Evolutionary conservation across 2,329 filamentous ascomycete species (phyloP).

Genomic region (Colletotrichum sp.): DNA sequence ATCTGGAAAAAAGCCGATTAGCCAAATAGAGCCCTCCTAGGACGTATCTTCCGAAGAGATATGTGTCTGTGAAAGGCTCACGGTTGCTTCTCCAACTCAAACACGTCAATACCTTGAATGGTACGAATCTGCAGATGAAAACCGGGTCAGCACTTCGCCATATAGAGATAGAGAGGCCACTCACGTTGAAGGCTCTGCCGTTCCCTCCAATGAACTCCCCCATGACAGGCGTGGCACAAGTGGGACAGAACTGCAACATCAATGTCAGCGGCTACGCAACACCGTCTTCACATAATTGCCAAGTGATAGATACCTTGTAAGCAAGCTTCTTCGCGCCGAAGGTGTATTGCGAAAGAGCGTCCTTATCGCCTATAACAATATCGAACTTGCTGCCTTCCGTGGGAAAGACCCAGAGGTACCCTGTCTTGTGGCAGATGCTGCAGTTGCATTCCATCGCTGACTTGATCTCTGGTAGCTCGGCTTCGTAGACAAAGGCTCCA

Average conservation of each 20-base stretch:
- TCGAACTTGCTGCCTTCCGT: conserved; percentile 33
- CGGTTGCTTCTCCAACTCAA: conserved; percentile 37
- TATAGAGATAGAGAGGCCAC: too few relatives aligned
- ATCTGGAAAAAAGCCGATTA: conserved; percentile 26
- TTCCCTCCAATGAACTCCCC: conserved; percentile 27
- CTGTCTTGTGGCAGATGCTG: conserved; percentile 64
- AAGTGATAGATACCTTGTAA: conserved; percentile 41
- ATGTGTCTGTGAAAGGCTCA: conserved; percentile 28
- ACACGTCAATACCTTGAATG: conserved; percentile 47
- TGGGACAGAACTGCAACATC: conserved; percentile 52
- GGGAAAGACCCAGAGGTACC: conserved; percentile 42
- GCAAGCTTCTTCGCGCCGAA: conserved; percentile 41
- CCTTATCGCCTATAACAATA: conserved; percentile 48
- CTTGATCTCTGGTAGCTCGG: conserved; percentile 60
- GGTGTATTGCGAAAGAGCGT: conserved; percentile 44
- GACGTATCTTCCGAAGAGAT: neutral
- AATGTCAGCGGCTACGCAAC: neutral
- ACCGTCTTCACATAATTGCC: too few relatives aligned
- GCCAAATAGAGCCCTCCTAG: neutral
- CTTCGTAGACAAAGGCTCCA: conserved; percentile 55
- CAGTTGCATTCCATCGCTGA: conserved; percentile 65
- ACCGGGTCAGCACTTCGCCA: neutral
- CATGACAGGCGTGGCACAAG: conserved; percentile 50
- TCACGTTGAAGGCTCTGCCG: conserved; percentile 44
- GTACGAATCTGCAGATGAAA: conserved; percentile 35